phyloP scores from a whole-genome alignment of 495 filamentous ascomycete genomes.

The Penicillium pulvis region DNA sequence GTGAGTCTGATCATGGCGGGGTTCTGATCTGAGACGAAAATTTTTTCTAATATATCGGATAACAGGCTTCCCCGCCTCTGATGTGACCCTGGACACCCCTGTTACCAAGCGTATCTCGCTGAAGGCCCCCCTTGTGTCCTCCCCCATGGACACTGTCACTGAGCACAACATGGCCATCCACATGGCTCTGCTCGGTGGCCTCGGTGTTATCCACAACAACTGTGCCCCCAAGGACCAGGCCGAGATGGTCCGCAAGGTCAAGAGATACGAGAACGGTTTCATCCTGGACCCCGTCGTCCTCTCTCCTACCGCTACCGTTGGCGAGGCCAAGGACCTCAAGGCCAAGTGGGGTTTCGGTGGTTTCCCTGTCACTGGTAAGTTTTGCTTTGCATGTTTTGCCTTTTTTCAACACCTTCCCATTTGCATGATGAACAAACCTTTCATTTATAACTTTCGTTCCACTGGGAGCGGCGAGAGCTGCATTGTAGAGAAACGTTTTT shows the following conservation, averaged over 20 bases:
- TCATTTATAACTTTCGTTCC: conserved; percentile 99
- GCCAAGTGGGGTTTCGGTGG: conserved; percentile 98
- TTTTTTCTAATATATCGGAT: conserved; percentile 14
- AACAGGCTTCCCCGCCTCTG: conserved; percentile 83
- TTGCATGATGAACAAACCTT: conserved; percentile 72
- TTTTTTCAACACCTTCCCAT: conserved; percentile 16
- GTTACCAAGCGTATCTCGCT: conserved; percentile 91
- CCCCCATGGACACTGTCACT: conserved; percentile 99
- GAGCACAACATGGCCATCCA: conserved; percentile 99
- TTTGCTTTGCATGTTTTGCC: conserved; percentile 12
- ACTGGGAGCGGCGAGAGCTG: conserved; percentile 81
- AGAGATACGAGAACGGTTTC: conserved; percentile 99
- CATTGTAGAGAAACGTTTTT: conserved; percentile 72
- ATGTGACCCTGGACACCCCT: conserved; percentile 84
- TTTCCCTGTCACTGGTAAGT: conserved; percentile 97
- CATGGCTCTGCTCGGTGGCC: conserved; percentile 94
- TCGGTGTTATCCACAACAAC: conserved; percentile 99
- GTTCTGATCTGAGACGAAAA: conserved; percentile 3
- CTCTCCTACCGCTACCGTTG: conserved; percentile 81
- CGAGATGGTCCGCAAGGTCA: conserved; percentile 98
- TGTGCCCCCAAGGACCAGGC: conserved; percentile 93
- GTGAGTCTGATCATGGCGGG: conserved; percentile 39
- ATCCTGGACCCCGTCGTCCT: conserved; percentile 96
- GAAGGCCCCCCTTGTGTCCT: conserved; percentile 93
- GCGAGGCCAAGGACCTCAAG: conserved; percentile 88